Percentiles rank a stretch among this genome's conserved stretches.
These are phyloP conservation scores for Populus pruinosa DNA, from an alignment of 345 rosid species.

Conservation along the genomic window DNA sequence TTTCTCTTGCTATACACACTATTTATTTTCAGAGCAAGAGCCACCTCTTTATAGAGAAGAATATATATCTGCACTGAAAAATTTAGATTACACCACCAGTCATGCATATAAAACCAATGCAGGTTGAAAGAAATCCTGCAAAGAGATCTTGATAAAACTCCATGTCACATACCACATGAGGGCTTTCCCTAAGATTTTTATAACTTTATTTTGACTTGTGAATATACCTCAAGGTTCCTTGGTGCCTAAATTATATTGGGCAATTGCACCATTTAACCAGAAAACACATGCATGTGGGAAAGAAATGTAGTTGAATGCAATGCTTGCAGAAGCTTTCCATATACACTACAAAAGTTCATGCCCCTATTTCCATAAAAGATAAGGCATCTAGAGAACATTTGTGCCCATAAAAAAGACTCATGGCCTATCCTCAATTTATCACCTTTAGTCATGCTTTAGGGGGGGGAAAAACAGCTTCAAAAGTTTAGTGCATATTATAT, in stretches of 20 bases:
- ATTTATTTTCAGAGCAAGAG: constrained; percentile 95
- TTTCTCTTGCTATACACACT: constrained; percentile 92
- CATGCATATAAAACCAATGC: constrained; percentile 1
- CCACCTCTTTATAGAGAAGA: constrained; percentile 97
- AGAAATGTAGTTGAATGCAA: background rate
- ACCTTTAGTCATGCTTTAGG: background rate
- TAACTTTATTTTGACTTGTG: background rate
- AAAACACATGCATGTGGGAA: background rate
- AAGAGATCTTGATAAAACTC: background rate
- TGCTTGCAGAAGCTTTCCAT: background rate
- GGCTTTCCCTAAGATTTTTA: background rate
- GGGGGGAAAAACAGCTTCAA: background rate
- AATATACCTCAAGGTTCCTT: constrained; percentile 1
- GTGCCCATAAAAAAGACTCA: background rate
- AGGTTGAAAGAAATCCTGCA: background rate
- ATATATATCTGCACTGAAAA: constrained; percentile 70
- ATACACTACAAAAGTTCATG: background rate
- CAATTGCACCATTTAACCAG: background rate
- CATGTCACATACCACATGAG: background rate
- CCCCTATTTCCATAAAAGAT: background rate
- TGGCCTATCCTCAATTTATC: background rate
- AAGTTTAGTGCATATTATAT: background rate
- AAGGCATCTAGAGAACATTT: background rate
- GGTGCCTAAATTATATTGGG: background rate
- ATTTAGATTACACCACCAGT: constrained; percentile 9